Conservation (phyloP, 495 filamentous ascomycete species). For the Neurospora discreta region DNA sequence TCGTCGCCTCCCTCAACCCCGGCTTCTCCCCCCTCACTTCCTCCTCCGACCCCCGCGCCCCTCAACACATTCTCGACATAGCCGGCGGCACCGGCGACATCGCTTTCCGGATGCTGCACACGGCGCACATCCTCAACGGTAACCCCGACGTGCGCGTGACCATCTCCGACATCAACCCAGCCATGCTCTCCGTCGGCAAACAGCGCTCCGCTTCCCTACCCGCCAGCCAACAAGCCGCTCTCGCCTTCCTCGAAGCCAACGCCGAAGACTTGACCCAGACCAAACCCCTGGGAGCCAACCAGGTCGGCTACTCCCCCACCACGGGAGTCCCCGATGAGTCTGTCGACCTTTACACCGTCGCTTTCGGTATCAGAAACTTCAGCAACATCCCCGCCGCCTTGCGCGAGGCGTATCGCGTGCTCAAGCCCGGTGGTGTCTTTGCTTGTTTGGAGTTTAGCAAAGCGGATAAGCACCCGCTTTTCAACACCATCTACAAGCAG, state of each 20-base stretch:
- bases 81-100: conserved; percentile 97
- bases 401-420: conserved; percentile 69
- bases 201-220: conserved; percentile 50
- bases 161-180: conserved; percentile 88
- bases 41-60: conserved; percentile 22
- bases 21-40: conserved; percentile 50
- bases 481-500: conserved; percentile 84
- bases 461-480: conserved; percentile 52
- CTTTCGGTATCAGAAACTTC: conserved; percentile 97
- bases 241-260: conserved; percentile 83
- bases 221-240: conserved; percentile 31
- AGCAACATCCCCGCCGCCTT: conserved; percentile 73
- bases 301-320: conserved; percentile 12
- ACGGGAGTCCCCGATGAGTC: conserved; percentile 42
- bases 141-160: conserved; percentile 72
- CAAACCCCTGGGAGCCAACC: conserved; percentile 6
- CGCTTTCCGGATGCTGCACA: conserved; percentile 91
- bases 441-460: conserved; percentile 94
- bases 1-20: conserved; percentile 84
- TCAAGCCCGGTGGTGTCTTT: conserved; percentile 92
- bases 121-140: conserved; percentile 68
- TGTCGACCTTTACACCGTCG: conserved; percentile 91
- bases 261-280: conserved; percentile 55
- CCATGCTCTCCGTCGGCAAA: conserved; percentile 82
- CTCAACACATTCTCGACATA: conserved; percentile 80